Conservation (phyloP, 2,329 filamentous ascomycete species). For the Lomentospora prolificans region DNA sequence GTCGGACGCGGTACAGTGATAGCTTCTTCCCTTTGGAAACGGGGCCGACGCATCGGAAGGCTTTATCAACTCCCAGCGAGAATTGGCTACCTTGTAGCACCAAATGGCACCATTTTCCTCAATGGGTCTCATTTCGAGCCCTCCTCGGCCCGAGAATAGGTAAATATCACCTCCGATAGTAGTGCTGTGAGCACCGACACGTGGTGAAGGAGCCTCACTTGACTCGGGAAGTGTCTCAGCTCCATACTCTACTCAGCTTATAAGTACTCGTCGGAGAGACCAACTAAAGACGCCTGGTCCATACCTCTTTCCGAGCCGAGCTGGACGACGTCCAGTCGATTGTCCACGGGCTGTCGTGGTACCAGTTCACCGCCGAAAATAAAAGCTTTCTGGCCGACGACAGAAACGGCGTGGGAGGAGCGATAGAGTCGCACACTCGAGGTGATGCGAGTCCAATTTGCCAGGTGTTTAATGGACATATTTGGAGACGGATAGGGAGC, state of each 20-base stretch:
- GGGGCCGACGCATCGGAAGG: constrained; percentile 25
- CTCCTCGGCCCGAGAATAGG: constrained; percentile 54
- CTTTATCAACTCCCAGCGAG: constrained; percentile 34
- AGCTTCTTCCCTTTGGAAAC: constrained; percentile 41
- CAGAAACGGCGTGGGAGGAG: constrained; percentile 38
- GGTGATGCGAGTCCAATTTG: constrained; percentile 18
- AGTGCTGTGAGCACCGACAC: constrained; percentile 45
- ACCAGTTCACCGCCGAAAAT: constrained; percentile 43
- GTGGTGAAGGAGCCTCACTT: constrained; percentile 31
- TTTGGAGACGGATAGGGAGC: too few relatives aligned
- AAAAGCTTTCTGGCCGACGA: constrained; percentile 26
- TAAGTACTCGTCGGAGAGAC: too few relatives aligned
- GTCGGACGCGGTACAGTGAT: constrained; percentile 39
- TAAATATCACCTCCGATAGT: constrained; percentile 39
- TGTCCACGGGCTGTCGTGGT: constrained; percentile 40
- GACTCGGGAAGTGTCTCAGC: constrained; percentile 14
- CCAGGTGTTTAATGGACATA: background rate
- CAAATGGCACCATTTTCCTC: constrained; percentile 49
- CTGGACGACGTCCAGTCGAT: constrained; percentile 31
- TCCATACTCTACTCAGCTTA: background rate
- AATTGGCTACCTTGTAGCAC: constrained; percentile 32
- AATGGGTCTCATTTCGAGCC: constrained; percentile 47
- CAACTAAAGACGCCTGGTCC: too few relatives aligned
- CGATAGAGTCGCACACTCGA: constrained; percentile 28
- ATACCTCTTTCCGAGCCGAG: constrained; percentile 12